Base-by-base conservation (phyloP, 208 protist species). In the Crithidia fasciculata region DNA sequence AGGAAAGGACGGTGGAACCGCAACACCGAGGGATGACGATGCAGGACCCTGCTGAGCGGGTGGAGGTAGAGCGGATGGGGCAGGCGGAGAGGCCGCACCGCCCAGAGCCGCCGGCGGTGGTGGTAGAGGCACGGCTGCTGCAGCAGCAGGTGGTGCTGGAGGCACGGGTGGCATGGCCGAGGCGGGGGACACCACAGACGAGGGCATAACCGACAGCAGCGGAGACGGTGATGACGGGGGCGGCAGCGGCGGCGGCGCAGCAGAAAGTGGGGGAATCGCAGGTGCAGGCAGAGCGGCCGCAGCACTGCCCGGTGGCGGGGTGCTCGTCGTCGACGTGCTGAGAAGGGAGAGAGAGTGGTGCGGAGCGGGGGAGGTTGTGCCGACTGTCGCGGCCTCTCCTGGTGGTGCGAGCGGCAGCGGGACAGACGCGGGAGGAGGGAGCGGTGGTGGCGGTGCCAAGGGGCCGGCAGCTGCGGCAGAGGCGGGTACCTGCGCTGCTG, bases 341-440 rank as follows among this genome's bases (percentile, higher is more conserved):
- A 69, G 40, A 5, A 69, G 52, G 9, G 64, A 69, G 39, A 69
- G 50, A 19, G 64, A 69, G 19, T 57, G 64, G 40, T 69, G 19
- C 6, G 64, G 64, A 4, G 39, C 64, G 3, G 36, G 64, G 40
- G 64, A 69, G 40, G 36, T 8, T 28, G 28, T 28, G 28, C 28
- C 28, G 28, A 28, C 28, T 28, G 28, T 28, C 28, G 28, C 28
- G 28, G 28, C 28, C 28, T 28, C 28, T 28, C 28, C 28, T 28
- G 62, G 49, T 28, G 62, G 62, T 3, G 47, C 47, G n/a, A 36
- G 60, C 16, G 41, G 44, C 43, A 65, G 28, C 41, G 39, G 41
- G 41, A 37, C n/a, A 2, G 37, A 44, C 37, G 36, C 36, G 15
- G 13, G 62, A 8, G 45, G 8, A 8, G 19, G 9, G 19, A 10